A percentile compares a stretch with the other conserved stretches of the same genome.
phyloP scores from a whole-genome alignment of 257 asterid genomes.

The Petrea volubilis region DNA sequence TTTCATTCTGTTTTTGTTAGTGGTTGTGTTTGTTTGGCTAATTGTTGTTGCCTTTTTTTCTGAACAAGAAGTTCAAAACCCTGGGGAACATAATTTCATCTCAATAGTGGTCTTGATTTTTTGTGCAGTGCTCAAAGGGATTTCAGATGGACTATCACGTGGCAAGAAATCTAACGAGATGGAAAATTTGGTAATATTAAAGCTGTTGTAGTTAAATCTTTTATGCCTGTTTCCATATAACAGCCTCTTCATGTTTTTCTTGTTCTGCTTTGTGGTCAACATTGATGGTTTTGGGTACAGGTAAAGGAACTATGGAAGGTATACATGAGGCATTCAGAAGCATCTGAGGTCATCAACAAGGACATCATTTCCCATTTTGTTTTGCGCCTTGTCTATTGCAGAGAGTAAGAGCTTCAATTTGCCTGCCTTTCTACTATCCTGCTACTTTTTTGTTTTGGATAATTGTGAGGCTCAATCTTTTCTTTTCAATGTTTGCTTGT shows the following conservation, averaged over 20 bases:
- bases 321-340: constrained; percentile 67
- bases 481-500: constrained; percentile 7
- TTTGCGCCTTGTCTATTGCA: constrained; percentile 89
- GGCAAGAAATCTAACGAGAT: constrained; percentile 85
- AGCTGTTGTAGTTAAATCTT: not conserved
- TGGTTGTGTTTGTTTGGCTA: not conserved
- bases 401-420: constrained; percentile 65
- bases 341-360: constrained; percentile 64
- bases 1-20: not conserved
- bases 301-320: constrained; percentile 57
- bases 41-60: constrained; percentile 2
- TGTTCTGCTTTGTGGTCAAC: not conserved
- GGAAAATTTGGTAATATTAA: constrained; percentile 55
- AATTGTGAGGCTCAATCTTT: constrained; percentile 3
- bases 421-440: not conserved
- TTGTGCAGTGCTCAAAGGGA: constrained; percentile 77
- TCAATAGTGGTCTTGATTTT: constrained; percentile 3
- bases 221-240: not conserved
- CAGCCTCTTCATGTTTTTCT: not conserved
- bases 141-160: constrained; percentile 85
- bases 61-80: not conserved
- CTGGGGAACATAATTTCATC: not conserved
- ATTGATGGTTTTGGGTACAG: constrained; percentile 34
- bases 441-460: not conserved
- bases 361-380: constrained; percentile 94